phyloP scores from a whole-genome alignment of 2,329 filamentous ascomycete species.

The Xylaria sp. region DNA sequence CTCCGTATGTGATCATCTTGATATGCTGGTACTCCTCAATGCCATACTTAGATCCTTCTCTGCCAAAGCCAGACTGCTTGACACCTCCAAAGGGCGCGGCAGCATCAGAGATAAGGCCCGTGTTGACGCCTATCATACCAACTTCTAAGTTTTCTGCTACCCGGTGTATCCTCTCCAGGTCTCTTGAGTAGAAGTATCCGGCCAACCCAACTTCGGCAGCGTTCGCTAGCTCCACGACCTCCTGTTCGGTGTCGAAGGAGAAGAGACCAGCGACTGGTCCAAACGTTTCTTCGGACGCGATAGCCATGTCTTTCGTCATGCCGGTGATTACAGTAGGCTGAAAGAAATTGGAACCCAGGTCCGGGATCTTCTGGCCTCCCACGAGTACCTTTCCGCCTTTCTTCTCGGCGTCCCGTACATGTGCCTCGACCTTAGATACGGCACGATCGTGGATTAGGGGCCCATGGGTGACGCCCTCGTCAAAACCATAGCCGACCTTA shows the following conservation, averaged over 20 bases:
- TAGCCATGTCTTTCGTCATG: constrained; percentile 86
- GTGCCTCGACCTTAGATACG: constrained; percentile 79
- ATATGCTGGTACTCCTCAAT: constrained; percentile 80
- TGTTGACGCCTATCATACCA: constrained; percentile 89
- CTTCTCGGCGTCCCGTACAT: constrained; percentile 80
- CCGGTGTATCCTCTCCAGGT: constrained; percentile 68
- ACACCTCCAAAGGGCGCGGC: constrained; percentile 79
- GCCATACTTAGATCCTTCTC: constrained; percentile 81
- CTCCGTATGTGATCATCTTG: constrained; percentile 71
- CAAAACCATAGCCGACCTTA: constrained; percentile 80
- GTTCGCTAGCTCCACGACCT: constrained; percentile 88
- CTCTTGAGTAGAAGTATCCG: constrained; percentile 87
- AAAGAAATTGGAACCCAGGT: constrained; percentile 87
- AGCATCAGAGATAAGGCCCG: constrained; percentile 71
- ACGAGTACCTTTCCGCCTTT: constrained; percentile 81
- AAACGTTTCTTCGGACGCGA: constrained; percentile 92
- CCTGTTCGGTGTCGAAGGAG: constrained; percentile 86
- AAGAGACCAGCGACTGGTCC: constrained; percentile 93
- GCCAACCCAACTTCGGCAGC: constrained; percentile 85
- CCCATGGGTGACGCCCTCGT: constrained; percentile 77
- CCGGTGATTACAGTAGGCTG: constrained; percentile 88
- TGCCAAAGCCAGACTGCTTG: constrained; percentile 83
- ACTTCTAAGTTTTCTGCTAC: constrained; percentile 79
- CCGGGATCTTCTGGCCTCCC: constrained; percentile 78
- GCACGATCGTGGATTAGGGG: constrained; percentile 88